Conservation (phyloP, 768 basidiomycete genomes). For the Trametes villosa region DNA sequence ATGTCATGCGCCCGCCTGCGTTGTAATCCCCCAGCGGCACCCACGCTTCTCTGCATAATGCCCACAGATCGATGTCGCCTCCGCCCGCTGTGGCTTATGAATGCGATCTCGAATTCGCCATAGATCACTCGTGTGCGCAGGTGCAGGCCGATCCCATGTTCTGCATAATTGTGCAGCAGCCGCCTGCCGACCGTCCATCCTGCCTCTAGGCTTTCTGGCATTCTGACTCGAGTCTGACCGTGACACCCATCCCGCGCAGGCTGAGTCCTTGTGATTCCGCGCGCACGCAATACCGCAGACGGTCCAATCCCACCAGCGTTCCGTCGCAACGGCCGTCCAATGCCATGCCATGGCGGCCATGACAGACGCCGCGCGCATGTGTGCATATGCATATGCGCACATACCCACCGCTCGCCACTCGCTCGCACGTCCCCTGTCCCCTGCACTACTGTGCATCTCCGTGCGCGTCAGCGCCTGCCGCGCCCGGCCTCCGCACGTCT, state of each 20-base stretch:
- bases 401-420: background rate
- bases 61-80: background rate
- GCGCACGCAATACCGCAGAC: background rate
- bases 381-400: background rate
- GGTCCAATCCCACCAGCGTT: background rate
- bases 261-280: background rate
- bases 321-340: no score
- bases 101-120: no score
- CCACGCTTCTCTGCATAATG: background rate
- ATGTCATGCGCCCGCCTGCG: background rate
- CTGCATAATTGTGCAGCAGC: background rate
- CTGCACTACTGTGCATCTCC: no score
- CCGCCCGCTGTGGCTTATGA: background rate
- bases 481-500: slow-evolving; percentile 1
- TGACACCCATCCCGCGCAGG: background rate
- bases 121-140: no score
- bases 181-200: background rate
- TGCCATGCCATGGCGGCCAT: background rate
- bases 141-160: background rate
- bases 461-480: no score
- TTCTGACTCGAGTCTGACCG: slow-evolving; percentile 5
- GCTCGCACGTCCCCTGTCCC: no score
- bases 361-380: background rate
- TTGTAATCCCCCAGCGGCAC: background rate
- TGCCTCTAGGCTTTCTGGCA: background rate